phyloP scores from a whole-genome alignment of 805 yeast species.

The Metschnikowia cubensis region DNA sequence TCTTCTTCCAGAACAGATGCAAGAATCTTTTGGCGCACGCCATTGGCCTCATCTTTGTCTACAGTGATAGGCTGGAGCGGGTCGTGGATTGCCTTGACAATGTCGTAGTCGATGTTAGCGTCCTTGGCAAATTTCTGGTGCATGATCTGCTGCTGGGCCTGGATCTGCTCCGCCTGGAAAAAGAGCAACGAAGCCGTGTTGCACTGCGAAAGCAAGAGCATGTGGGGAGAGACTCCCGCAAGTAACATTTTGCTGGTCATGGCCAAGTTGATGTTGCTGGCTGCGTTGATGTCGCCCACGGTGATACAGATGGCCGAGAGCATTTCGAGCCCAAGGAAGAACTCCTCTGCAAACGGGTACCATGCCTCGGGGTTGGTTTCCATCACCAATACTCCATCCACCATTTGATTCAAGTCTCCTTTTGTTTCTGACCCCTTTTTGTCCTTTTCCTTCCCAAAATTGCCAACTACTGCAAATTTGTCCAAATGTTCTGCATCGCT shows the following conservation, averaged over 20 bases:
- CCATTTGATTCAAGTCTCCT: not conserved
- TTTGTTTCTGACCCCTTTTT: not conserved
- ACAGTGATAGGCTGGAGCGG: constrained; percentile 14
- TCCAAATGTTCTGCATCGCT: too few species aligned
- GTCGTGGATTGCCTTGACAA: constrained; percentile 16
- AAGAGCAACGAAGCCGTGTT: constrained; percentile 68
- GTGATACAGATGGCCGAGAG: constrained; percentile 67
- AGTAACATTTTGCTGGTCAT: constrained; percentile 71
- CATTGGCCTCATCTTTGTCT: constrained; percentile 10
- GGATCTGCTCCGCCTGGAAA: constrained; percentile 61
- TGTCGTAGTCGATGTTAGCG: constrained; percentile 24
- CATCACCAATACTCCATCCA: constrained; percentile 14
- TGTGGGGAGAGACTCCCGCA: constrained; percentile 64
- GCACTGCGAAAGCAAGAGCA: constrained; percentile 59
- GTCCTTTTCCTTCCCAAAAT: not conserved
- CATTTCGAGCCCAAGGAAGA: constrained; percentile 72
- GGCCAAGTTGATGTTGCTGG: constrained; percentile 56
- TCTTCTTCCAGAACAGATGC: constrained; percentile 23
- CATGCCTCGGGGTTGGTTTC: constrained; percentile 48
- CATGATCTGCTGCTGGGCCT: constrained; percentile 40
- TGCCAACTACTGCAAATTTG: not conserved
- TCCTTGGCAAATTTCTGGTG: constrained; percentile 22
- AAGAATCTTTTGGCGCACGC: constrained; percentile 10
- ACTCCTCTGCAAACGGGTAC: constrained; percentile 74
- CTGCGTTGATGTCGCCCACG: constrained; percentile 61